Evolutionary conservation across 371 early-diverging fungal genomes (phyloP).

Genomic region (Nematocida displodere): DNA sequence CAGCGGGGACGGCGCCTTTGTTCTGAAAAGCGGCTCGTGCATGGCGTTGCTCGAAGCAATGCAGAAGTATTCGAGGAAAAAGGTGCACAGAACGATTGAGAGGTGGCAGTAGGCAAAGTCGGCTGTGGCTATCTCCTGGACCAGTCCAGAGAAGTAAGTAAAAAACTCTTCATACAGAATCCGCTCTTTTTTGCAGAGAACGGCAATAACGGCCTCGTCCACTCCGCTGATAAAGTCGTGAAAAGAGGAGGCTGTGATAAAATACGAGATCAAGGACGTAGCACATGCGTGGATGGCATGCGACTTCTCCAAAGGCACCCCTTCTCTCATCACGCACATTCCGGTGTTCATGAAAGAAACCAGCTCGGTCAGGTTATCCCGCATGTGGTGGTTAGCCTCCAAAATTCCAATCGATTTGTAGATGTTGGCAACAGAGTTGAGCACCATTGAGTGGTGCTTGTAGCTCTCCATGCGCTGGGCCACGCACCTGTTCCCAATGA

Average conservation of each 20-base stretch:
- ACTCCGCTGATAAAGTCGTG: constrained; percentile 21
- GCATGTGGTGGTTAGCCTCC: constrained; percentile 3
- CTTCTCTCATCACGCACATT: constrained; percentile 10
- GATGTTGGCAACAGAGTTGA: constrained; percentile 29
- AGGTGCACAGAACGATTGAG: constrained; percentile 4
- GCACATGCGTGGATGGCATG: constrained; percentile 3
- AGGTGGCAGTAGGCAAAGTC: neutral
- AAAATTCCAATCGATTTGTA: neutral
- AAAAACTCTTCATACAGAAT: constrained; percentile 4
- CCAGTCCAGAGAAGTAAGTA: constrained; percentile 28
- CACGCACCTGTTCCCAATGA: neutral
- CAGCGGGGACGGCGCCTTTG: neutral
- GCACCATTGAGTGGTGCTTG: constrained; percentile 14
- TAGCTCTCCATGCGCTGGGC: constrained; percentile 28
- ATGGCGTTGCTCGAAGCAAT: constrained; percentile 4
- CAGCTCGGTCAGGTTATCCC: constrained; percentile 11
- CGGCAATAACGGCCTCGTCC: neutral
- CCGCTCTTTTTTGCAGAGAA: constrained; percentile 40
- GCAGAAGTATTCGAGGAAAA: constrained; percentile 46
- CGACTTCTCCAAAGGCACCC: constrained; percentile 38
- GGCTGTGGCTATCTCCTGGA: constrained; percentile 20
- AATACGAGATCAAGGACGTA: constrained; percentile 22
- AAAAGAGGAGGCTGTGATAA: constrained; percentile 8
- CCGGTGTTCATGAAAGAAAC: neutral
- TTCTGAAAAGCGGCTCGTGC: neutral